phyloP scores from a whole-genome alignment of 208 protist species.

The Wallacemonas collosoma region DNA sequence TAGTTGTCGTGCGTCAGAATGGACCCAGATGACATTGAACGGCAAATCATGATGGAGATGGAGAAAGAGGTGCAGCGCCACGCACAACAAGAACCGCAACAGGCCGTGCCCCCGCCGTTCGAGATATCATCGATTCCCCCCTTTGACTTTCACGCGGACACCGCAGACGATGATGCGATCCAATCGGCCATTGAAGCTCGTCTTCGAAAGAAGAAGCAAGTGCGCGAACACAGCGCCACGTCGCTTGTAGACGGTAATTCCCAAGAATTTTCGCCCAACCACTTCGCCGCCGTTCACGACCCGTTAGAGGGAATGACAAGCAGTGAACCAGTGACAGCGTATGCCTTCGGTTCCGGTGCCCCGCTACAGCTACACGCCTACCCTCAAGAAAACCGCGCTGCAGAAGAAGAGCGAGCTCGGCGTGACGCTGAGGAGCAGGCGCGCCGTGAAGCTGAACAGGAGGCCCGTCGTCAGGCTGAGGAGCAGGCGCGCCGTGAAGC shows the following conservation, averaged over 20 bases:
- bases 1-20: constrained; percentile 20
- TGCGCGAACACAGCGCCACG: constrained; percentile 16
- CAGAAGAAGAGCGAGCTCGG: neutral
- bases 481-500: constrained; percentile 21
- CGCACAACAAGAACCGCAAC: constrained; percentile 12
- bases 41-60: constrained; percentile 83
- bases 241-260: neutral
- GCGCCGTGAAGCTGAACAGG: constrained; percentile 23
- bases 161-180: constrained; percentile 39
- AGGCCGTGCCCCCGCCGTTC: constrained; percentile 33
- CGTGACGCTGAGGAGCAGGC: constrained; percentile 17
- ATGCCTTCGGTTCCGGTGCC: neutral
- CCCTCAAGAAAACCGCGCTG: constrained; percentile 23
- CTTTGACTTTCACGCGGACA: constrained; percentile 26
- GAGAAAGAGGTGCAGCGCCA: constrained; percentile 62
- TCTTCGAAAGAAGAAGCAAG: constrained; percentile 41
- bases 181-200: constrained; percentile 53
- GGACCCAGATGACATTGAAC: constrained; percentile 66
- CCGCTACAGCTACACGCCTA: neutral
- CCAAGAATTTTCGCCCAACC: neutral
- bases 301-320: neutral
- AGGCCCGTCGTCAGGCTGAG: constrained; percentile 24
- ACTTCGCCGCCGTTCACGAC: neutral
- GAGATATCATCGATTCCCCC: constrained; percentile 43
- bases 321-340: neutral